Percentiles rank a stretch among this genome's conserved stretches.
Evolutionary conservation across 805 yeast species (phyloP).

Genomic region (Metschnikowia dekortorum): DNA sequence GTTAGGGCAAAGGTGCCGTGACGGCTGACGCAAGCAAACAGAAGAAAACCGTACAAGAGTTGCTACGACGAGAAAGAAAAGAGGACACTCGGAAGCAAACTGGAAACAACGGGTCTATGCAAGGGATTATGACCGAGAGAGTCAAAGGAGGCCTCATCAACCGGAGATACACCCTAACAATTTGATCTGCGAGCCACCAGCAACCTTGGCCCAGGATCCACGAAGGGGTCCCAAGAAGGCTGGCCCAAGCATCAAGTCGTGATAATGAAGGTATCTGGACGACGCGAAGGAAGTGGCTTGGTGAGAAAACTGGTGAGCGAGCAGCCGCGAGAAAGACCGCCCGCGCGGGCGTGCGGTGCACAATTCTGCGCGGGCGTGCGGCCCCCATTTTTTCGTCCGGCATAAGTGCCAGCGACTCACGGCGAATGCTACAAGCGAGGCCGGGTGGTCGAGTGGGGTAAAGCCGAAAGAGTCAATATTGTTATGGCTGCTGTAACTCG

Average conservation of each 20-base stretch:
- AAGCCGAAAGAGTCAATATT: too few species aligned
- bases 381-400: background rate
- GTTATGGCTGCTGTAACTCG: background rate
- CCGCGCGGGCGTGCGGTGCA: background rate
- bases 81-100: background rate
- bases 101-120: constrained; percentile 21
- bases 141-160: constrained; percentile 41
- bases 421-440: background rate
- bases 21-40: too few species aligned
- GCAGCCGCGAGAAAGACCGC: background rate
- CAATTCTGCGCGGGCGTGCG: background rate
- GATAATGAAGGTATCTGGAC: constrained; percentile 9
- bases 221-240: constrained; percentile 14
- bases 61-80: background rate
- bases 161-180: constrained; percentile 49
- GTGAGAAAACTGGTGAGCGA: constrained; percentile 1
- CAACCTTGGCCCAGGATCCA: constrained; percentile 11
- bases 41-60: too few species aligned
- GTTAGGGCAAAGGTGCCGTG: too few species aligned
- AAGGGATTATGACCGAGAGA: constrained; percentile 51
- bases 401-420: background rate
- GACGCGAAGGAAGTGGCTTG: constrained; percentile 18
- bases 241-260: constrained; percentile 17
- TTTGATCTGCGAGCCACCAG: constrained; percentile 14
- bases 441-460: background rate